Evolutionary conservation across 495 filamentous ascomycete genomes (phyloP).

Genomic region (Venustampulla echinocandica): DNA sequence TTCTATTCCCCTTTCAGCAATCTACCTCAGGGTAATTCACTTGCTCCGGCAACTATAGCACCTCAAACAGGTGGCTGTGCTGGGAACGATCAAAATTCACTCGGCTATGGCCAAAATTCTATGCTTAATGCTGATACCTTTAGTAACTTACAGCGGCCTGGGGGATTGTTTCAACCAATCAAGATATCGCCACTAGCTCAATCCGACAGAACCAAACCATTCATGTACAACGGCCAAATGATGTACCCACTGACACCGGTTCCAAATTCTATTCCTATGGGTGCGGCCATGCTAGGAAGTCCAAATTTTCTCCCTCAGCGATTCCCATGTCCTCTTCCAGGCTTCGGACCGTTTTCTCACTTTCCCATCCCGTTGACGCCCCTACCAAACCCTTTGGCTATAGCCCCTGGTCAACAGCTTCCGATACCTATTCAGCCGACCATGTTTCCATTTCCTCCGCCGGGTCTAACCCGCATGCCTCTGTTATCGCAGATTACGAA

Average conservation of each 20-base stretch:
- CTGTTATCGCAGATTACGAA: constrained; percentile 11
- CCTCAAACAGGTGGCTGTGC: constrained; percentile 18
- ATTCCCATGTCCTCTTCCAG: neutral
- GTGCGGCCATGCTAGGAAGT: constrained; percentile 13
- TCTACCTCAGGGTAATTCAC: neutral
- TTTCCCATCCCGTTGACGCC: constrained; percentile 18
- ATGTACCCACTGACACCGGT: constrained; percentile 33
- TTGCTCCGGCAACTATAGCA: constrained; percentile 15
- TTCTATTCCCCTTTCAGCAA: constrained; percentile 9
- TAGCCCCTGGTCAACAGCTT: constrained; percentile 11
- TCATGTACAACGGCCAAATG: constrained; percentile 39
- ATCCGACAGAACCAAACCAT: constrained; percentile 37
- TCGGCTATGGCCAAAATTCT: neutral
- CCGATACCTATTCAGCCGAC: constrained; percentile 3
- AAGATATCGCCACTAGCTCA: constrained; percentile 36
- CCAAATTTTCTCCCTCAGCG: constrained; percentile 10
- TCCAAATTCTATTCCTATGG: constrained; percentile 9
- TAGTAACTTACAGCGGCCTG: constrained; percentile 26
- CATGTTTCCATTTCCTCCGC: constrained; percentile 5
- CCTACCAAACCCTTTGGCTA: constrained; percentile 21
- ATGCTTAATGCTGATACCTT: constrained; percentile 18
- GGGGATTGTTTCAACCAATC: constrained; percentile 19
- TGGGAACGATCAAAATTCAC: constrained; percentile 14
- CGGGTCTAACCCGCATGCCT: neutral
- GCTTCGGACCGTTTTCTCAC: constrained; percentile 6